A percentile compares a stretch with the other conserved stretches of the same genome.
phyloP scores from a whole-genome alignment of 495 filamentous ascomycete genomes.

The Tuber aestivum region DNA sequence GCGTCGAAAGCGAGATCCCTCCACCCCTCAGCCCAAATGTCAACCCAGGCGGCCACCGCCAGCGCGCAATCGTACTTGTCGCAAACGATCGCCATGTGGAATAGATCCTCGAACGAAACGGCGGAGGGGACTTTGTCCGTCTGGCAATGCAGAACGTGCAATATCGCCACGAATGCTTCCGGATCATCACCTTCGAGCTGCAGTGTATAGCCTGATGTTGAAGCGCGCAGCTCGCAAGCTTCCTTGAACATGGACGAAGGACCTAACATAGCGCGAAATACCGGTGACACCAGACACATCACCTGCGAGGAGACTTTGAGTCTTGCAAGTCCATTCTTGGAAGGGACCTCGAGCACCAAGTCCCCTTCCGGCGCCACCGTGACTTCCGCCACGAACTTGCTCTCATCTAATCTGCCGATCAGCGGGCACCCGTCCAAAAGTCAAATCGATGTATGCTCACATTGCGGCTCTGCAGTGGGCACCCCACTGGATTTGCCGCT shows the following conservation, averaged over 20 bases:
- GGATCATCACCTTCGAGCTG: conserved; percentile 26
- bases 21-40: conserved; percentile 23
- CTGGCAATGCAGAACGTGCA: conserved; percentile 29
- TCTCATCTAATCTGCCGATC: not conserved
- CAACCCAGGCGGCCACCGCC: conserved; percentile 23
- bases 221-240: conserved; percentile 28
- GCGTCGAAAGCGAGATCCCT: conserved; percentile 4
- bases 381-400: not conserved
- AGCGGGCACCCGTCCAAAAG: not conserved
- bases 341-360: conserved; percentile 23
- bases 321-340: conserved; percentile 15
- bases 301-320: conserved; percentile 30
- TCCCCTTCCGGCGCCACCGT: conserved; percentile 19
- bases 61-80: conserved; percentile 37
- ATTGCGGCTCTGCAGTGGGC: not conserved
- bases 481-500: not conserved
- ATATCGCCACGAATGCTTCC: conserved; percentile 28
- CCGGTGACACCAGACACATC: conserved; percentile 29
- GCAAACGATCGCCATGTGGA: conserved; percentile 30
- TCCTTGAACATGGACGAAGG: conserved; percentile 30
- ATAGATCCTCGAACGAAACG: conserved; percentile 26
- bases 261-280: conserved; percentile 37
- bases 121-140: conserved; percentile 17
- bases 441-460: not conserved
- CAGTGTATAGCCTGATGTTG: conserved; percentile 6